Evolutionary conservation across 192 early-diverging fungal genomes (phyloP), one percentile per base, ranked within the genome.

Genomic region (Coemansia sp.): DNA sequence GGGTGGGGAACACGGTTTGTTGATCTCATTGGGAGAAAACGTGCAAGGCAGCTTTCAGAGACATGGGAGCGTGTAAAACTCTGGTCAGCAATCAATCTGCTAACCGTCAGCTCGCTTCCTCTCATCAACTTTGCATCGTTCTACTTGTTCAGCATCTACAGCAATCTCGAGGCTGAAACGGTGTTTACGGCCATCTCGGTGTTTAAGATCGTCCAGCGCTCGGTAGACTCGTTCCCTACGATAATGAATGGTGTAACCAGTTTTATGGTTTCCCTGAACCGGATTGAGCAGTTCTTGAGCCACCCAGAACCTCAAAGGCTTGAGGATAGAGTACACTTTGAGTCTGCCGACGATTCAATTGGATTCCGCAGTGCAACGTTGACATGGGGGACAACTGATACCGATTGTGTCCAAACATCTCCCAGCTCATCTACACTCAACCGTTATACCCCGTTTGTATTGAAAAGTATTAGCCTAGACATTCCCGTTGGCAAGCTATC

Each of bases 1-100:
- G 90, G 89, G n/a, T 94, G 92, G 92, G 92, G 91, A 65, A 60
- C 81, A 9, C 84, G 85, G 53, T 93, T 97, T 69, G 77, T 88
- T 53, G 75, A 85, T n/a, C 85, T 89, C 53, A 83, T 96, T n/a
- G 86, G 86, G 19, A 77, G 81, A 10, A 80, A 82, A 9, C 85
- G 91, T 39, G 81, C 81, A 9, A 75, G 71, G 43, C 91, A 93
- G 74, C 63, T 92, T 26, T 67, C 71, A 37, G 66, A 67, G 9
- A 76, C 90, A 63, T 78, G 79, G 76, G 58, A 75, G 50, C 63
- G 70, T 12, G 72, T 70, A 37, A 71, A 72, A 26, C 23, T 67
- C 8, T 89, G 90, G 53, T 68, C 89, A 32, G 10, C 88, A 8
- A 87, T 91, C 57, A 87, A 87, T 61, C 65, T 89, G 44, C 64